A percentile compares a stretch with the other conserved stretches of the same genome.
Conservation (phyloP, 495 filamentous ascomycete genomes). For the Penicillium flavigenum region DNA sequence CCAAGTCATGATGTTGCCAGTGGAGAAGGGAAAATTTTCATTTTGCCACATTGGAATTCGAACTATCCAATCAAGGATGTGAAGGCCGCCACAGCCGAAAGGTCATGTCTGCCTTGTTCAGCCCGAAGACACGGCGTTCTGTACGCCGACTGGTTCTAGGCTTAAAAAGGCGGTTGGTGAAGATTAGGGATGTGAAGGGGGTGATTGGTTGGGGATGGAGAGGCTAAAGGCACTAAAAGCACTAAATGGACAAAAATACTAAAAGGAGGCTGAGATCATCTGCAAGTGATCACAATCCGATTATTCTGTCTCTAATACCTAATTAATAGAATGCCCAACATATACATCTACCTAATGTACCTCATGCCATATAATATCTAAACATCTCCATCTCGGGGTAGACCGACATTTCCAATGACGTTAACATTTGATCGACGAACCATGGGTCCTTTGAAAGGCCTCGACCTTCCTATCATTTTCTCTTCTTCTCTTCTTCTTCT, state of each 20-base stretch:
- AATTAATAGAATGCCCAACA: too few relatives aligned
- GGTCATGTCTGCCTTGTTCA: conserved; percentile 9
- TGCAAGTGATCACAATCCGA: not conserved
- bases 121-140: conserved; percentile 19
- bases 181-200: not conserved
- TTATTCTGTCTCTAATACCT: too few relatives aligned
- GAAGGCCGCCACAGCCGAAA: not conserved
- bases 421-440: conserved; percentile 1
- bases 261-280: not conserved
- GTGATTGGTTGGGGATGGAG: conserved; percentile 1
- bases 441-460: not conserved
- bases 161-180: conserved; percentile 1
- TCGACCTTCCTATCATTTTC: not conserved
- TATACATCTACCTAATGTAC: too few relatives aligned
- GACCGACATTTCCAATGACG: conserved; percentile 11
- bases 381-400: not conserved
- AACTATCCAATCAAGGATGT: conserved; percentile 11
- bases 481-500: not conserved
- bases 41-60: not conserved
- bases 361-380: too few relatives aligned
- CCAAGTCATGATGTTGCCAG: not conserved
- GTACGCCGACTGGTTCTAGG: conserved; percentile 22
- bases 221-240: not conserved
- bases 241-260: not conserved
- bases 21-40: not conserved